Percentiles rank a stretch among this genome's conserved stretches.
phyloP scores from a whole-genome alignment of 257 asterid genomes.

The Hygrophila difformis region DNA sequence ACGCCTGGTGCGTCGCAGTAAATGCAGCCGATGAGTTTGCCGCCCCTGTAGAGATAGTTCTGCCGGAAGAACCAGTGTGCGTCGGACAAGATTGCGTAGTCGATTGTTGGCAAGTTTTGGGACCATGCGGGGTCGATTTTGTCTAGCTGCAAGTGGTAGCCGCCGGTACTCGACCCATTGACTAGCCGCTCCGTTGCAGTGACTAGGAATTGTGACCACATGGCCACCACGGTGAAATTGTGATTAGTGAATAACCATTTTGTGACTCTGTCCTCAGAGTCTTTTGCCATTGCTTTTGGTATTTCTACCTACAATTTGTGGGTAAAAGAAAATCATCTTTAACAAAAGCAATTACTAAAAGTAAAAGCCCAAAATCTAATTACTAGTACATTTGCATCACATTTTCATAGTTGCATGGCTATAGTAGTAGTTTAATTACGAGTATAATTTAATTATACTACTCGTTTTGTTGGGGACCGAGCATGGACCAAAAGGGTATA shows the following conservation, averaged over 20 bases:
- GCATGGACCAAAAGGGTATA: too few species aligned
- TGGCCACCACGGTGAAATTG: constrained; percentile 27
- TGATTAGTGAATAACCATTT: constrained; percentile 33
- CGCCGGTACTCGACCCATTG: constrained; percentile 35
- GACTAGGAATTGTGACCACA: constrained; percentile 45
- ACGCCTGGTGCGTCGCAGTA: constrained; percentile 27
- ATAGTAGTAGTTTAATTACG: too few species aligned
- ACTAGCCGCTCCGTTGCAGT: constrained; percentile 18
- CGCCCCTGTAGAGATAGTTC: constrained; percentile 27
- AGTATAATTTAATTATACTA: too few species aligned
- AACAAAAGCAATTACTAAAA: too few species aligned
- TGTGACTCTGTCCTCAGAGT: constrained; percentile 14
- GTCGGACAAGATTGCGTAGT: constrained; percentile 36
- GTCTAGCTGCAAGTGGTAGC: constrained; percentile 38
- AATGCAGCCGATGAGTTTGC: constrained; percentile 31
- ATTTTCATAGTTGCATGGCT: too few species aligned
- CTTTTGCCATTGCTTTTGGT: constrained; percentile 19
- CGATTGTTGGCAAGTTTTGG: constrained; percentile 26
- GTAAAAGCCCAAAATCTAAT: too few species aligned
- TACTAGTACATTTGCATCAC: too few species aligned
- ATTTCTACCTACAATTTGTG: constrained; percentile 27
- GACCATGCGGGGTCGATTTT: constrained; percentile 31
- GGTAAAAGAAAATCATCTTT: too few species aligned
- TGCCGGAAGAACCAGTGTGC: constrained; percentile 43
- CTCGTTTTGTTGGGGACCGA: too few species aligned